A percentile compares a stretch with the other conserved stretches of the same genome.
Conservation (phyloP, 202 grass and related monocot species). For the Hordeum pubiflorum region DNA sequence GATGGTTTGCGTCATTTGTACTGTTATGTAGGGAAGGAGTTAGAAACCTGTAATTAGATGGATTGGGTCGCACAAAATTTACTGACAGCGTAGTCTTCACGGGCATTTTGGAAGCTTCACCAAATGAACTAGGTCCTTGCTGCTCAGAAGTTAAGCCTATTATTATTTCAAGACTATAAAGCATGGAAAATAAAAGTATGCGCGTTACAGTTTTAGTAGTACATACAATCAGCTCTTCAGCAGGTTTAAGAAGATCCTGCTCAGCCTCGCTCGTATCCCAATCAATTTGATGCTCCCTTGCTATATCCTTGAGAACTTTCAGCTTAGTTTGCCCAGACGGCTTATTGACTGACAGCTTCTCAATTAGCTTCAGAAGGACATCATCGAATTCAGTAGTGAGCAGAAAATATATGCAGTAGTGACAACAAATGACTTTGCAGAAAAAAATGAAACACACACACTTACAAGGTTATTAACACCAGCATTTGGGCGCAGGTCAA, state of each 20-base stretch:
- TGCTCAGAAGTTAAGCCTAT: conserved; percentile 26
- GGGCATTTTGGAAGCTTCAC: conserved; percentile 50
- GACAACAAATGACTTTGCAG: not conserved
- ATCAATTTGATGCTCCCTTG: conserved; percentile 76
- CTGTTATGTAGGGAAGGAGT: not conserved
- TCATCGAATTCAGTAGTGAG: not conserved
- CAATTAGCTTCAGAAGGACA: conserved; percentile 67
- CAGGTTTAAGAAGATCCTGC: conserved; percentile 79
- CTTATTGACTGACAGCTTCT: conserved; percentile 89
- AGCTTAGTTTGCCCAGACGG: conserved; percentile 78
- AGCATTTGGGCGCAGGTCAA: conserved; percentile 70
- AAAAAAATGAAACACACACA: not conserved
- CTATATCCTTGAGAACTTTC: conserved; percentile 89
- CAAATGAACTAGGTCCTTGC: conserved; percentile 66
- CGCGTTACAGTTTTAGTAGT: not conserved
- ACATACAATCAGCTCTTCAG: conserved; percentile 53
- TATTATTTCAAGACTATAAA: conserved; percentile 3
- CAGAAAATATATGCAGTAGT: not conserved
- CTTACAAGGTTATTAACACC: conserved; percentile 84
- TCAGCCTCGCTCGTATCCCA: conserved; percentile 80
- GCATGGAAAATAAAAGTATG: conserved; percentile 3
- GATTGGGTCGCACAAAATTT: conserved; percentile 20
- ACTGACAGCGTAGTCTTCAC: conserved; percentile 38
- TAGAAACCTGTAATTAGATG: conserved; percentile 43
- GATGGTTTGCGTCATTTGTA: not conserved